A percentile compares a stretch with the other conserved stretches of the same genome.
phyloP scores from a whole-genome alignment of 2,329 filamentous ascomycete genomes.

The Phyllosticta capitalensis region DNA sequence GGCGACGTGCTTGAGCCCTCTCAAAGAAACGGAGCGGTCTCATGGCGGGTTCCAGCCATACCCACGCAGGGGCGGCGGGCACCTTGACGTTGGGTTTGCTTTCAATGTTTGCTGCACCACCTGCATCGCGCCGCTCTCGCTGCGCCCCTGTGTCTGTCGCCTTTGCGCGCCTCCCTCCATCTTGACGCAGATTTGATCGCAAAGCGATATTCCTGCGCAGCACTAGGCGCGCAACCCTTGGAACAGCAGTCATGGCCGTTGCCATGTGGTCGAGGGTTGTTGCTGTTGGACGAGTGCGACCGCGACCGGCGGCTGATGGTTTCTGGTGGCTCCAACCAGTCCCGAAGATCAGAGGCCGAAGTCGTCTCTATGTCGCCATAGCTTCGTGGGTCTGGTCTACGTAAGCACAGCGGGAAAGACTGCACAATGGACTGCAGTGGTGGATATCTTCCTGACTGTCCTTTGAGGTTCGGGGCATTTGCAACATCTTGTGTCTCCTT shows the following conservation, averaged over 20 bases:
- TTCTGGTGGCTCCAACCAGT: neutral
- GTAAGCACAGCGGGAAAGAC: neutral
- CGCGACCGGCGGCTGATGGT: neutral
- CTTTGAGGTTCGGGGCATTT: neutral
- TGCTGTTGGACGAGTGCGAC: neutral
- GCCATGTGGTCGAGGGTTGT: neutral
- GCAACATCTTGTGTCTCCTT: neutral
- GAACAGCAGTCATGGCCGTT: neutral
- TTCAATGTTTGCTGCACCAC: neutral
- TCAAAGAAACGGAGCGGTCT: conserved; percentile 50
- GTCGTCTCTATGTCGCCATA: neutral
- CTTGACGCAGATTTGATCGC: neutral
- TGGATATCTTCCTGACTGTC: neutral
- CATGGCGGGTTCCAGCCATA: conserved; percentile 38
- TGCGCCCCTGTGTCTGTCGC: neutral
- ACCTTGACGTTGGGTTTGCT: conserved; percentile 18
- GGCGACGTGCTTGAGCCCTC: conserved; percentile 59
- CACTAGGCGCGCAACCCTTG: neutral
- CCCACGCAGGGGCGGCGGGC: conserved; percentile 32
- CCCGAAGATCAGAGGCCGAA: neutral
- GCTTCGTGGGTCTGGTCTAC: neutral
- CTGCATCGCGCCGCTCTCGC: neutral
- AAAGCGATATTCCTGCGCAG: neutral
- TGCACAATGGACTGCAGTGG: neutral
- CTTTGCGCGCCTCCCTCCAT: neutral